A percentile compares a stretch with the other conserved stretches of the same genome.
Evolutionary conservation across 164 flowering plant species (phyloP).

Genomic region (Macadamia tetraphylla): DNA sequence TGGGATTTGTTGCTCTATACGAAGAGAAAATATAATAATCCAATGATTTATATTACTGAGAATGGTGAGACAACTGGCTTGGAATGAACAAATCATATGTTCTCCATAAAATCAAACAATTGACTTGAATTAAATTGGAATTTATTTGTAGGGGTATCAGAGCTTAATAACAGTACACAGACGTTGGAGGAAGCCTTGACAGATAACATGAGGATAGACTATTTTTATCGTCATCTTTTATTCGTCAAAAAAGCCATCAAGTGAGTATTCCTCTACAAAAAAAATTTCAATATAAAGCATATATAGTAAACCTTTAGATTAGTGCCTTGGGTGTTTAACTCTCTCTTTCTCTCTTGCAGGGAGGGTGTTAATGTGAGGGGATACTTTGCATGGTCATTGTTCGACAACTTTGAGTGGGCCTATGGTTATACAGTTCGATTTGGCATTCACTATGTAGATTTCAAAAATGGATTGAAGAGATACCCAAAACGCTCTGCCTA

Average conservation of each 20-base stretch:
- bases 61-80: background rate
- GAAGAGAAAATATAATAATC: slow-evolving; percentile 36
- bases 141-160: slow-evolving; percentile 12
- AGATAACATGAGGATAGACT: slow-evolving; percentile 24
- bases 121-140: no score
- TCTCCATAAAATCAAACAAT: no score
- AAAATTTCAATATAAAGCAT: no score
- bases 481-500: no score
- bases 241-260: slow-evolving; percentile 6
- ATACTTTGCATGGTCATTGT: slow-evolving; percentile 48
- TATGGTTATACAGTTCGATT: slow-evolving; percentile 29
- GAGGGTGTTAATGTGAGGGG: slow-evolving; percentile 34
- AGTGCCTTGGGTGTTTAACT: no score
- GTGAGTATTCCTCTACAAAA: background rate
- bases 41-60: slow-evolving; percentile 41
- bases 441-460: background rate
- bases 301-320: no score
- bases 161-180: slow-evolving; percentile 9
- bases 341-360: slow-evolving; percentile 10
- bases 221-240: slow-evolving; percentile 20
- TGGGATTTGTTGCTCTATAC: slow-evolving; percentile 25
- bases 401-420: slow-evolving; percentile 44
- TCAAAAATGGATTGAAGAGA: no score
- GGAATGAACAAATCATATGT: background rate
- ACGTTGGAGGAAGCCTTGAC: slow-evolving; percentile 14